Evolutionary conservation across 2,329 filamentous ascomycete species (phyloP), one percentile per base, ranked within the genome.

Genomic region (Lasiodiplodia hormozganensis): DNA sequence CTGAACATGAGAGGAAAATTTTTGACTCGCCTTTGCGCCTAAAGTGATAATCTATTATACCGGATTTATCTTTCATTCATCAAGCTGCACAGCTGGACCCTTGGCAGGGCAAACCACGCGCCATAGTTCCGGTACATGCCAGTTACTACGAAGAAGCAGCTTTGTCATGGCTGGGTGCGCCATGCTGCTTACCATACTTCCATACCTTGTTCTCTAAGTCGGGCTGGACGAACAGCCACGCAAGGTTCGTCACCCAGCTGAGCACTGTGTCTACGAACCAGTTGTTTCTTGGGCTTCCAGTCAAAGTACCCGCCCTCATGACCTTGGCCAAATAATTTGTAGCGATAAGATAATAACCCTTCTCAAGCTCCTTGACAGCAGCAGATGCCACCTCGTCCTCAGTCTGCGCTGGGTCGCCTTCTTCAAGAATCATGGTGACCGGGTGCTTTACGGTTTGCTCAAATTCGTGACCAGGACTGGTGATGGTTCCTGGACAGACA

Each of bases 401-500:
- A 0, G 87, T 90, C 79, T 96, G 92, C 57, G 89, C 85, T 16
- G 90, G 90, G 77, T 99, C 96, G n/a, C 87, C 86, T 72, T 92
- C 89, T 80, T 98, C 96, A 56, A 98, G 81, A 65, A 90, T 85
- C 72, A 89, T 86, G 3, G 94, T 97, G 62, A 97, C 85, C 5
- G 86, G 88, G 8, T 94, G 95, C 81, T 98, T 98, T 34, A 87
- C 87, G 73, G 83, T 80, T 75, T 96, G 90, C 82, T 98, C 95
- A 21, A 87, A 84, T 70, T 90, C 90, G 64, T 90, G 86, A 0
- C 94, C 94, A 0, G 93, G 90, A 6, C 87, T 90, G 16, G 89
- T 84, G 71, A 99, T 98, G 2, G 91, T 93, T 65, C 92, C 95
- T 0, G 96, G 96, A 74, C 90, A 92, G 14, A 98, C 88, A 52